Evolutionary conservation across 495 filamentous ascomycete genomes (phyloP), one percentile per base, ranked within the genome.

Genomic region (Xanthoparmelia taractica): DNA sequence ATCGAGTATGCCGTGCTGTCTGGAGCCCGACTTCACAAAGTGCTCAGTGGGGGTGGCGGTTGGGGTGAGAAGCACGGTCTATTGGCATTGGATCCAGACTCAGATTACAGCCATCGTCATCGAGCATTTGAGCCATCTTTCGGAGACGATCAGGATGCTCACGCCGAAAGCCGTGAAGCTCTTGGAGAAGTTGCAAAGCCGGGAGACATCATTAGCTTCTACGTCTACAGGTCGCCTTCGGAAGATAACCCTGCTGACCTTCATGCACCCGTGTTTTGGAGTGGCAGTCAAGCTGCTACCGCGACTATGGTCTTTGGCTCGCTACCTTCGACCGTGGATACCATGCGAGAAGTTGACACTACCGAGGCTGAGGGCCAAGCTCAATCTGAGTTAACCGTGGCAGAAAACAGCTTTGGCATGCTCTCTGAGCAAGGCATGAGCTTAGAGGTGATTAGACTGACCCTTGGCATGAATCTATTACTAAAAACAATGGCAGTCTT

Each of bases 11-110:
- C 61, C 4, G 38, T 63, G 13, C 56, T 63, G 13, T 58, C 65
- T 10, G 84, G 85, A 20, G 79, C 80, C 58, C 83, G 77, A 63
- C 63, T 89, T 20, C 82, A 85, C 66, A 86, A 79, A 69, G 84
- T 90, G 47, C 84, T 94, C 61, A 94, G 90, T 71, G 92, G 92
- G 27, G 92, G 92, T 65, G 92, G 92, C 58, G 92, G 92, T 54
- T 96, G 92, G 92, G 92, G 92, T 8, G 77, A 83, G 65, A 96
- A 95, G 72, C 84, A 86, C 61, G 92, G 92, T 7, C 78, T 96
- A 17, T 76, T 96, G 8, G 91, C 90, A 11, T 77, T 96, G 0
- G 91, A 95, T 69, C 90, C 90, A 25, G 82, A 90, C 33, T 66
- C 31, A 20, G 17, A 11, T 25, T 61, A 59, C 18, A 23, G 34